phyloP scores from a whole-genome alignment of 306 rosid species.

The Oemleria cerasiformis region DNA sequence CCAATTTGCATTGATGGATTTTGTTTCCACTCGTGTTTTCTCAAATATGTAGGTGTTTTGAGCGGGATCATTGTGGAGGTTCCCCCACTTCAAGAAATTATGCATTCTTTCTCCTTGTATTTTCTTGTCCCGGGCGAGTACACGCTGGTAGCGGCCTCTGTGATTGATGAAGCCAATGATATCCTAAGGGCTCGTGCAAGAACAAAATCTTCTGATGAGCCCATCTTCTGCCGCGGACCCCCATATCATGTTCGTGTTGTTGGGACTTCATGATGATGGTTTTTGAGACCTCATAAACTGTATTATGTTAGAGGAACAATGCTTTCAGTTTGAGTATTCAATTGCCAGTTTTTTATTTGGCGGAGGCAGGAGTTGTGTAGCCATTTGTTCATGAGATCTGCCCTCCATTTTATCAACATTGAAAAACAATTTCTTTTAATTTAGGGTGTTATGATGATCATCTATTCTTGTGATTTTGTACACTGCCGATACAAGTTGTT shows the following conservation, averaged over 20 bases:
- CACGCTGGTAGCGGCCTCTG: slow-evolving; percentile 70
- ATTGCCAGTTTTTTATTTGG: slow-evolving; percentile 18
- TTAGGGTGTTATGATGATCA: slow-evolving; percentile 13
- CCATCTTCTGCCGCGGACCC: slow-evolving; percentile 91
- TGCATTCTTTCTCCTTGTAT: slow-evolving; percentile 75
- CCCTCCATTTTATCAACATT: background rate
- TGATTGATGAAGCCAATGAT: slow-evolving; percentile 77
- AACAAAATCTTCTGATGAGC: slow-evolving; percentile 65
- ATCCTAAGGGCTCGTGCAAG: slow-evolving; percentile 83
- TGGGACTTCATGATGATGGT: slow-evolving; percentile 47
- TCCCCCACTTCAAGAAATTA: slow-evolving; percentile 72
- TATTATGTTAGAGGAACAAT: slow-evolving; percentile 9
- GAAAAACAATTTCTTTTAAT: background rate
- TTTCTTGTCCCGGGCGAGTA: slow-evolving; percentile 94
- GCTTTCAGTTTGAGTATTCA: slow-evolving; percentile 13
- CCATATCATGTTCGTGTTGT: slow-evolving; percentile 75
- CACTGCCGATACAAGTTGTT: background rate
- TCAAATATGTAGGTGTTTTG: slow-evolving; percentile 55
- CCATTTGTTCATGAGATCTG: slow-evolving; percentile 11
- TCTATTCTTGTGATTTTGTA: background rate
- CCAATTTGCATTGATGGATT: background rate
- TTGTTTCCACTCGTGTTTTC: background rate
- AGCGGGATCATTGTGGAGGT: slow-evolving; percentile 70
- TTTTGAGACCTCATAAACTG: background rate
- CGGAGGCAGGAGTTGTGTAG: slow-evolving; percentile 19